Percentiles rank a stretch among this genome's conserved stretches.
Conservation (phyloP, 805 yeast genomes). For the Schwanniomyces polymorphus region DNA sequence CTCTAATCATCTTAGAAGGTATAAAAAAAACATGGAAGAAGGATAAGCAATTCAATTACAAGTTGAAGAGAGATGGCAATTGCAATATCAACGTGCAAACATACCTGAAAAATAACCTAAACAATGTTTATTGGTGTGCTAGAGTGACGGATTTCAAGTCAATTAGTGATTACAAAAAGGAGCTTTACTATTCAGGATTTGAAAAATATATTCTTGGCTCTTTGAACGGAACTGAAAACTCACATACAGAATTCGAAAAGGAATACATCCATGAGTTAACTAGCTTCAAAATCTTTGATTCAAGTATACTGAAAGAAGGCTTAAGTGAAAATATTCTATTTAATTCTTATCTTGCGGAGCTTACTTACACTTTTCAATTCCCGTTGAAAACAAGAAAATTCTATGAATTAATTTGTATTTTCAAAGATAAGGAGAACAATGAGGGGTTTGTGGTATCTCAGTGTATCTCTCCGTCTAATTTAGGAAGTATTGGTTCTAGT, state of each 20-base stretch:
- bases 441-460: conserved; percentile 30
- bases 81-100: conserved; percentile 4
- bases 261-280: conserved; percentile 34
- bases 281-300: conserved; percentile 21
- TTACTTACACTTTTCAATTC: conserved; percentile 34
- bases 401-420: conserved; percentile 34
- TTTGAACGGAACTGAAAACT: conserved; percentile 9
- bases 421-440: conserved; percentile 12
- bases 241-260: conserved; percentile 37
- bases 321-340: neutral
- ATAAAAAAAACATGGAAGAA: conserved; percentile 6
- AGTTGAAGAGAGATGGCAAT: neutral
- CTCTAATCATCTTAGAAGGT: conserved; percentile 2
- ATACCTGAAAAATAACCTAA: conserved; percentile 2
- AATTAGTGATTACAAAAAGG: conserved; percentile 4
- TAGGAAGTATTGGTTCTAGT: conserved; percentile 12
- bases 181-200: conserved; percentile 5
- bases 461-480: conserved; percentile 29
- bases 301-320: neutral
- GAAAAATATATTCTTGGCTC: conserved; percentile 15
- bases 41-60: conserved; percentile 2
- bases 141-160: conserved; percentile 9
- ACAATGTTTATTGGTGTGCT: conserved; percentile 14
- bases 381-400: conserved; percentile 37
- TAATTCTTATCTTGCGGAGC: conserved; percentile 27